Base-by-base conservation (phyloP, 2,329 filamentous ascomycete species). In the Diaporthe sp. region DNA sequence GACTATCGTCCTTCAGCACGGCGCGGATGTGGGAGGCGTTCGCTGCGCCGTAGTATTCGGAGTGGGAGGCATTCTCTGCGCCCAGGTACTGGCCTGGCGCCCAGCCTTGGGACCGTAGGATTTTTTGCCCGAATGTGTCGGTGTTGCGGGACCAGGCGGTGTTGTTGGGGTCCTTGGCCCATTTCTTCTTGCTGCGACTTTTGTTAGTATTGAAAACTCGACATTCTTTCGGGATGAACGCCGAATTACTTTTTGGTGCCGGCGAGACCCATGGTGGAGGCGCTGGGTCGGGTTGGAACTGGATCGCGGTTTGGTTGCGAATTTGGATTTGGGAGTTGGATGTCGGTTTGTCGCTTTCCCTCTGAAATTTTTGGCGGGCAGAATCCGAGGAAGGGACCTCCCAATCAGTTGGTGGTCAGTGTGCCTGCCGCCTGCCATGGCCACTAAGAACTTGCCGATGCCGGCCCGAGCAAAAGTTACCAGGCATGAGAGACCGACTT, bases 131-230 rank as follows among this genome's bases (percentile, higher is more conserved):
- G 83, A 97, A 98, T 72, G 92, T 93, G 74, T 90, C 90, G 78
- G 93, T 94, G 82, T 96, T 93, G 81, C 93, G 92, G 74, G 93
- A 92, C 97, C 97, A 99, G 89, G 91, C 92, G 65, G 95, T 98
- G 85, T 98, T 99, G 86, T 98, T 98, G 10, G 97, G 97, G 85
- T 99, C 97, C 83, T 94, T 90, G 79, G 93, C 94, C 82, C 98
- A 92, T 86, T 96, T 98, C 65, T 88, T 88, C 79, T 82, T 84
- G 77, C 83, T 86, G 71, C 6, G 78, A 9, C 28, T 25, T 12
- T 28, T 63, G 68, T 73, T 63, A 76, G 73, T 60, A 67, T 37
- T 61, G 7, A 28, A 15, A 39, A 39, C 5, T n/a, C 3, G 39
- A 13, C 34, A 25, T 25, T 47, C n/a, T 22, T 8, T 3, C 9